Evolutionary conservation across 257 asterid genomes (phyloP).

Genomic region (Primulina tabacum): DNA sequence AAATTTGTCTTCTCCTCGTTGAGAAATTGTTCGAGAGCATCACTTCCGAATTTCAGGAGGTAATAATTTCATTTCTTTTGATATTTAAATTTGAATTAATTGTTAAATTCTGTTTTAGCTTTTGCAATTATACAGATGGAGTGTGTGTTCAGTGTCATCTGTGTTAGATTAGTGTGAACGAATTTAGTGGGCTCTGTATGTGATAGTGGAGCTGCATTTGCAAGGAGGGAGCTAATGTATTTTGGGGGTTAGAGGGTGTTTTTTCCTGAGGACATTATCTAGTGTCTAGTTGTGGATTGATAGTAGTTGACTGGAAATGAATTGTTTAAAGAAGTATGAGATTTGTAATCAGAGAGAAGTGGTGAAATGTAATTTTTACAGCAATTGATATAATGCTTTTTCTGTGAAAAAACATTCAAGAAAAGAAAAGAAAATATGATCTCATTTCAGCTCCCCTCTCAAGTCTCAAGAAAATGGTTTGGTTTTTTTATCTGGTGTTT

Average conservation of each 20-base stretch:
- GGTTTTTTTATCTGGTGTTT: background rate
- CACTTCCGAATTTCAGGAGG: constrained; percentile 31
- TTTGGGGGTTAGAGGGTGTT: too few species aligned
- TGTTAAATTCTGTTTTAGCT: background rate
- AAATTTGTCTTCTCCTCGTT: constrained; percentile 27
- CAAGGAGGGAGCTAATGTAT: background rate
- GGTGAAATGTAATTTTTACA: constrained; percentile 3
- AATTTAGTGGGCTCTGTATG: constrained; percentile 10
- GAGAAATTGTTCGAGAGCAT: constrained; percentile 26
- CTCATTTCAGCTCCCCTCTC: too few species aligned
- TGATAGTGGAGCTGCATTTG: constrained; percentile 5
- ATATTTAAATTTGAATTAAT: background rate
- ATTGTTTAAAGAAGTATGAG: background rate
- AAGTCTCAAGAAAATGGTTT: constrained; percentile 7
- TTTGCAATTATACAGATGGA: background rate
- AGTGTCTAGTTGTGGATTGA: background rate
- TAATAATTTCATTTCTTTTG: constrained; percentile 10
- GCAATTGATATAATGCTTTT: constrained; percentile 12
- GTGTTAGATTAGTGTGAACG: background rate
- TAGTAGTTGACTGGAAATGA: background rate
- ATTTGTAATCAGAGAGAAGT: background rate
- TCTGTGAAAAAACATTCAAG: background rate
- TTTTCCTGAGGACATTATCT: too few species aligned
- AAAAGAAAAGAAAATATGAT: too few species aligned
- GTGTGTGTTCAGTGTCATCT: background rate